Evolutionary conservation across 2,329 filamentous ascomycete genomes (phyloP).

Genomic region (Phialemonium atrogriseum): DNA sequence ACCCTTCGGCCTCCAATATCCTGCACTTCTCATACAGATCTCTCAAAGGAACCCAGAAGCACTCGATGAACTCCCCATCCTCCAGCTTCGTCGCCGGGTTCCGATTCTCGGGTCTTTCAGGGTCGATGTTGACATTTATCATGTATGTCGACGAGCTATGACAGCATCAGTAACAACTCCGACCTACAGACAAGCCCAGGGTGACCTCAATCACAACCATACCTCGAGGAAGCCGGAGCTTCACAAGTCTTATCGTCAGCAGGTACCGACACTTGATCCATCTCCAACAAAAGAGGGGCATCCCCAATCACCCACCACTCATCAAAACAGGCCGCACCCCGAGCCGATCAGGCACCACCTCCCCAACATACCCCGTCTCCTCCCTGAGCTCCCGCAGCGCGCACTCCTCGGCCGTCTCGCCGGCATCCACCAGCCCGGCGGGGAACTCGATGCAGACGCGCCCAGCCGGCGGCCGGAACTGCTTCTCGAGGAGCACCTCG

Average conservation of each 20-base stretch:
- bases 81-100: slow-evolving; percentile 37
- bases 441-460: slow-evolving; percentile 51
- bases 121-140: slow-evolving; percentile 37
- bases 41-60: slow-evolving; percentile 36
- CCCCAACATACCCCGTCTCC: slow-evolving; percentile 54
- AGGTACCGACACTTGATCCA: not conserved
- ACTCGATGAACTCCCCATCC: slow-evolving; percentile 44
- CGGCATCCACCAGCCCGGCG: slow-evolving; percentile 50
- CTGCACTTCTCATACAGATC: slow-evolving; percentile 35
- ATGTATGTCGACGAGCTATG: slow-evolving; percentile 19
- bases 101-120: slow-evolving; percentile 32
- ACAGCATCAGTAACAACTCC: not conserved
- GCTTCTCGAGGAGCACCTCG: slow-evolving; percentile 52
- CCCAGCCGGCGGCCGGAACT: slow-evolving; percentile 52
- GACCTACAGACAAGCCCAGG: no score
- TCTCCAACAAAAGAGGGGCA: not conserved
- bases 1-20: slow-evolving; percentile 27
- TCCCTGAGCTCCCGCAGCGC: slow-evolving; percentile 53
- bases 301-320: slow-evolving; percentile 29
- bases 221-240: not conserved
- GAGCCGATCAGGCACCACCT: slow-evolving; percentile 18
- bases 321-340: slow-evolving; percentile 53
- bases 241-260: slow-evolving; percentile 12
- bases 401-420: slow-evolving; percentile 48
- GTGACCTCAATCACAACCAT: no score